Base-by-base conservation (phyloP, 352 stramenopile species). In the Globisporangium yorkense region DNA sequence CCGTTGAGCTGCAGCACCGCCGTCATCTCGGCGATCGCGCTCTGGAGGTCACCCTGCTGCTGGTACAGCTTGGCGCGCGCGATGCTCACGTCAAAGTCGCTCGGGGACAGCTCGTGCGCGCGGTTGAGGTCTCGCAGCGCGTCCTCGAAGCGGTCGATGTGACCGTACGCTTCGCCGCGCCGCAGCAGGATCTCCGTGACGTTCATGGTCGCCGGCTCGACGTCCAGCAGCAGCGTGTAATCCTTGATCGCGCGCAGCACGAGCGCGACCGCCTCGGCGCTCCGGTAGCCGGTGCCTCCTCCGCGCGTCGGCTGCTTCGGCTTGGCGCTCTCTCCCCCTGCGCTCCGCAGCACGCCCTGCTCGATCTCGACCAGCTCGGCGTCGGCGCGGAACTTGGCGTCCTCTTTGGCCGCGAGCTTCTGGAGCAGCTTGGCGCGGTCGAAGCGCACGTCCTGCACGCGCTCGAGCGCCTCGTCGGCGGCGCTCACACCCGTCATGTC, bases 51-150 rank as follows among this genome's bases (percentile, higher is more conserved):
- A 27, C 64, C 63, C 21, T 77, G 69, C n/a, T 78, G 66, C 12
- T 75, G 71, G 45, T 69, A 74, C 6, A 92, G 54, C 56, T 70
- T 80, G 1, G 79, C 79, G 15, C 74, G 72, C 27, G 77, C 62
- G 63, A 92, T 81, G n/a, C 58, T 61, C 13, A 88, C 74, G 21
- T 81, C 65, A 65, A 84, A 88, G 51, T 89, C 81, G 8, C 76
- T 53, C 18, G 68, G 65, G 20, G 91, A 80, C 6, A 83, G 29
- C 21, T 66, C 47, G 0, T 82, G 53, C 10, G 79, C 80, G 1
- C 51, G 61, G 3, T 68, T 63, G 61, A 89, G 88, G 60, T 89
- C 79, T 5, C 41, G 45, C 3, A 84, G 54, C 5, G 80, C 81
- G n/a, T 89, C 67, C 0, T 88, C 70, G 15, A 79, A 75, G 0